Evolutionary conservation across 2,329 filamentous ascomycete species (phyloP).

Genomic region (Paecilomyces formosus): DNA sequence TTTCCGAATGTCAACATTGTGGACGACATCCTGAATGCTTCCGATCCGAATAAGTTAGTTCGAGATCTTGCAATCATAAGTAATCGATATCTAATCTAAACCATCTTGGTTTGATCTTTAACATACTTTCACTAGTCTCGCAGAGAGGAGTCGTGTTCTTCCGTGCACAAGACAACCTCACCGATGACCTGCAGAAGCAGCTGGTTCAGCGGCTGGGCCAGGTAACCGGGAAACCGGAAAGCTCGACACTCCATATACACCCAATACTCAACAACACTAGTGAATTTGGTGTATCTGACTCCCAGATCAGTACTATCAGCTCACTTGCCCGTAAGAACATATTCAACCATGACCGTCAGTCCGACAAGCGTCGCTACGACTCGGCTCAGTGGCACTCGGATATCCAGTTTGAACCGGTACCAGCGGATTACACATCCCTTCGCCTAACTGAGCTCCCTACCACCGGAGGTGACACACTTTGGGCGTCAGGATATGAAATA

Average conservation of each 20-base stretch:
- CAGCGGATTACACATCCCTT: constrained; percentile 57
- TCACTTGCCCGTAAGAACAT: neutral
- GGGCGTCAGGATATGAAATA: constrained; percentile 60
- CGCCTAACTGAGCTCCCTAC: constrained; percentile 49
- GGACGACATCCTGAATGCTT: neutral
- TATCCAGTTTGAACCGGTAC: constrained; percentile 58
- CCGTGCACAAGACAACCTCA: neutral
- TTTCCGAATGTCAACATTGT: neutral
- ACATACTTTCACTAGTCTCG: neutral
- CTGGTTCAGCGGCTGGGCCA: neutral
- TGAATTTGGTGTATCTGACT: neutral
- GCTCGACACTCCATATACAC: neutral
- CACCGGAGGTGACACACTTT: constrained; percentile 57
- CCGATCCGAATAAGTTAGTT: neutral
- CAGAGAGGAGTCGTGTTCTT: neutral
- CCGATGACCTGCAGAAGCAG: neutral
- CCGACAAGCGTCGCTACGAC: constrained; percentile 21
- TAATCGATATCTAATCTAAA: neutral
- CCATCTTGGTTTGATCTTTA: neutral
- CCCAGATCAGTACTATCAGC: neutral
- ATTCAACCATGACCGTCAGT: neutral
- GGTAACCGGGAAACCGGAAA: neutral
- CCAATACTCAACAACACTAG: neutral
- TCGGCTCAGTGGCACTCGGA: constrained; percentile 51
- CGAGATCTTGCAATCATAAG: neutral